phyloP scores from a whole-genome alignment of 805 yeast species.

The Candida xyloterini region DNA sequence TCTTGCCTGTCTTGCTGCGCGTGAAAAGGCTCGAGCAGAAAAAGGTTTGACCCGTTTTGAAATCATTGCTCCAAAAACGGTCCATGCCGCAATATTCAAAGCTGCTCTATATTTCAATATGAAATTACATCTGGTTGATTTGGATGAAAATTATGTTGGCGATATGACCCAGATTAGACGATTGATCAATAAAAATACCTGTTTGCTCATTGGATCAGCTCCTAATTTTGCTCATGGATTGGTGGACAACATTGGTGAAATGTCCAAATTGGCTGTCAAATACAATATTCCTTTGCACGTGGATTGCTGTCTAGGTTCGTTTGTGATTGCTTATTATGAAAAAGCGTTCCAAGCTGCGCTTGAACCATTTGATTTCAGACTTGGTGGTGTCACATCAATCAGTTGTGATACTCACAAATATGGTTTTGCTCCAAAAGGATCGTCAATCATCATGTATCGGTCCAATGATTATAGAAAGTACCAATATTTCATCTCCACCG shows the following conservation, averaged over 20 bases:
- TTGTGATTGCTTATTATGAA: constrained; percentile 76
- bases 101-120: constrained; percentile 90
- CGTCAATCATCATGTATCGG: constrained; percentile 89
- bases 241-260: constrained; percentile 77
- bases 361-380: constrained; percentile 76
- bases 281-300: constrained; percentile 87
- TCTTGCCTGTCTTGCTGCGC: constrained; percentile 83
- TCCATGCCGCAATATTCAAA: constrained; percentile 94
- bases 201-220: constrained; percentile 86
- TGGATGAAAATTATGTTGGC: constrained; percentile 67
- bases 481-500: constrained; percentile 80
- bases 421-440: constrained; percentile 98
- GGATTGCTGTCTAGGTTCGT: constrained; percentile 94
- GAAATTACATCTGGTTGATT: constrained; percentile 73
- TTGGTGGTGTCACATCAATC: constrained; percentile 93
- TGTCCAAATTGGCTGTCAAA: constrained; percentile 62
- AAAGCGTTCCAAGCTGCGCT: constrained; percentile 39
- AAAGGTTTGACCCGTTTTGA: constrained; percentile 73
- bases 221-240: constrained; percentile 98
- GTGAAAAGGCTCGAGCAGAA: constrained; percentile 61
- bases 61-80: constrained; percentile 81
- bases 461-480: constrained; percentile 59
- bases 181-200: constrained; percentile 75
- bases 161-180: constrained; percentile 58
- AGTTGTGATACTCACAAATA: constrained; percentile 99